Percentiles rank a stretch among this genome's conserved stretches.
Evolutionary conservation across 441 rosid genomes (phyloP).

Genomic region (Erysimum pusillum): DNA sequence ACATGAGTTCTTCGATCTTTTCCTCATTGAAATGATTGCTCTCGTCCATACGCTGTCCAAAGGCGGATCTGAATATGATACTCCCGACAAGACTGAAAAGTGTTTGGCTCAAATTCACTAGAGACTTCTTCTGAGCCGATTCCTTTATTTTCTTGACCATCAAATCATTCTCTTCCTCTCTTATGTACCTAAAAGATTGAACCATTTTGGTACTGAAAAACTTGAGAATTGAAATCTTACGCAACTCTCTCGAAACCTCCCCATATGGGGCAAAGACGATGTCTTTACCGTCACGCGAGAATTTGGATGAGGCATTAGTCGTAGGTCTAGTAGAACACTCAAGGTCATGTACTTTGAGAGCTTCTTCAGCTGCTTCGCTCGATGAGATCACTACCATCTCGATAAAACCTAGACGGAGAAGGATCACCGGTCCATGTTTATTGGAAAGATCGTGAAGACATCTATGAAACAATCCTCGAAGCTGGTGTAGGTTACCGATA

Average conservation of each 20-base stretch:
- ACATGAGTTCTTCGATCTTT: conserved; percentile 44
- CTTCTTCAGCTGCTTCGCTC: conserved; percentile 55
- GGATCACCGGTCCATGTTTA: conserved; percentile 58
- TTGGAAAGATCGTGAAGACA: conserved; percentile 49
- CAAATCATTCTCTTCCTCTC: conserved; percentile 53
- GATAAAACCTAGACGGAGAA: conserved; percentile 48
- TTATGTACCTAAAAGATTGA: conserved; percentile 48
- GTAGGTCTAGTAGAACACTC: conserved; percentile 59
- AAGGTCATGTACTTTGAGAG: conserved; percentile 53
- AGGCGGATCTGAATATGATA: conserved; percentile 47
- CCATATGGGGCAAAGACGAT: conserved; percentile 50
- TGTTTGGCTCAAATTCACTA: conserved; percentile 50
- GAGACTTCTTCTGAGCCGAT: conserved; percentile 27
- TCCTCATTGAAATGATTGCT: conserved; percentile 35
- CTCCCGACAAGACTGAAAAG: conserved; percentile 43
- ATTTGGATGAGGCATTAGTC: conserved; percentile 9
- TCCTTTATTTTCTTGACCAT: conserved; percentile 46
- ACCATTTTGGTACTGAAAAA: conserved; percentile 54
- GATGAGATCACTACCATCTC: conserved; percentile 50
- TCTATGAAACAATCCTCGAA: conserved; percentile 46
- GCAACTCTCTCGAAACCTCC: conserved; percentile 52
- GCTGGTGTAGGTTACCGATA: conserved; percentile 60
- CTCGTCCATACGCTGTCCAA: conserved; percentile 43
- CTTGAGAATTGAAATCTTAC: conserved; percentile 50
- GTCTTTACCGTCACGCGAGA: conserved; percentile 51